These are phyloP conservation scores for Emericellopsis atlantica DNA, from an alignment of 2,329 filamentous ascomycete species.

Conservation along the genomic window DNA sequence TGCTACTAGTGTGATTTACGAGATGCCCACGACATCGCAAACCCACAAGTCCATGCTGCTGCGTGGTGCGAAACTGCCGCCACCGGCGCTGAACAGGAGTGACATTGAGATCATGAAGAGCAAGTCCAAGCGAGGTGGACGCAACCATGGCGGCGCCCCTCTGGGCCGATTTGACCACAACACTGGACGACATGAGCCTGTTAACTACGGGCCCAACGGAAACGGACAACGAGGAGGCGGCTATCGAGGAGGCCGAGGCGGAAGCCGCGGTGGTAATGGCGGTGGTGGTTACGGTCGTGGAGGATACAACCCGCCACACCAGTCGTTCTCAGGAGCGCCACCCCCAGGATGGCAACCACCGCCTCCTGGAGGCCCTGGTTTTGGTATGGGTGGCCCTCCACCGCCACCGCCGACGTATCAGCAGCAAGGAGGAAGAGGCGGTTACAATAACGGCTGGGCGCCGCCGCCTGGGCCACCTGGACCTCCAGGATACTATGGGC, in stretches of 20 bases:
- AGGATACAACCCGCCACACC: slow-evolving; percentile 1
- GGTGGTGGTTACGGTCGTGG: slow-evolving; percentile 2
- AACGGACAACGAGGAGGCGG: slow-evolving; percentile 2
- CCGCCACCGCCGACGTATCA: slow-evolving; percentile 14
- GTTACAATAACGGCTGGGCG: neutral
- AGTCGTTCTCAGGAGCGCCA: slow-evolving; percentile 1
- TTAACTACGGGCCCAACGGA: slow-evolving; percentile 12
- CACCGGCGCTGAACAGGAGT: slow-evolving; percentile 57
- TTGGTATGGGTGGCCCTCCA: slow-evolving; percentile 19
- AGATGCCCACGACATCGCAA: slow-evolving; percentile 60
- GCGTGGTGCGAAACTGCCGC: slow-evolving; percentile 63
- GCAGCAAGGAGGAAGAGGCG: slow-evolving; percentile 7
- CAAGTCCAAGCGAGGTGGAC: slow-evolving; percentile 41
- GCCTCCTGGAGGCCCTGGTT: slow-evolving; percentile 17
- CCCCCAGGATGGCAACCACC: slow-evolving; percentile 11
- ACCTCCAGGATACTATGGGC: slow-evolving; percentile 7
- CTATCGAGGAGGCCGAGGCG: slow-evolving; percentile 2
- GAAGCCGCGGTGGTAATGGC: slow-evolving; percentile 1
- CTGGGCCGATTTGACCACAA: slow-evolving; percentile 8
- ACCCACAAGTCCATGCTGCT: slow-evolving; percentile 91
- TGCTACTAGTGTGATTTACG: slow-evolving; percentile 60
- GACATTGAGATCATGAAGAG: slow-evolving; percentile 65
- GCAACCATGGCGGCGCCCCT: slow-evolving; percentile 13
- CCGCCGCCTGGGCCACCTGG: slow-evolving; percentile 1
- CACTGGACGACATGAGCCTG: slow-evolving; percentile 10